Percentiles rank a stretch among this genome's conserved stretches.
These are phyloP conservation scores for Fraxinus sp. DNA, from an alignment of 305 asterid species.

Conservation along the genomic window DNA sequence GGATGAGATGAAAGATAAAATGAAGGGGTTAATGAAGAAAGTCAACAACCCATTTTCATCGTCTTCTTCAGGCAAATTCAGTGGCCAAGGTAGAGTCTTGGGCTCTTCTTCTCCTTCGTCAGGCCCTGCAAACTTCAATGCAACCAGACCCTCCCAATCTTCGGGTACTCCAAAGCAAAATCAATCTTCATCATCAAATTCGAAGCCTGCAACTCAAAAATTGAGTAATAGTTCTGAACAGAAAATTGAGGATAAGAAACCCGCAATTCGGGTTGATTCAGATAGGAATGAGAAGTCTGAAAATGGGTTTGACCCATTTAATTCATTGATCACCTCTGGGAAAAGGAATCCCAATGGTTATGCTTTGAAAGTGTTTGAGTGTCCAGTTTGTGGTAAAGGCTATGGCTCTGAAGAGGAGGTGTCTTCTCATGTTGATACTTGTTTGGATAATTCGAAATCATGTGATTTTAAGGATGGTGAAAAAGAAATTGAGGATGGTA, in stretches of 20 bases:
- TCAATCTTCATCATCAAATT: conserved; percentile 21
- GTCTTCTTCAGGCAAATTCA: conserved; percentile 72
- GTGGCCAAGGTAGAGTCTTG: conserved; percentile 85
- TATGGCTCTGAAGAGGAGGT: conserved; percentile 76
- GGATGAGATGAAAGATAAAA: conserved; percentile 84
- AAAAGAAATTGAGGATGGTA: conserved; percentile 31
- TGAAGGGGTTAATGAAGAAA: conserved; percentile 91
- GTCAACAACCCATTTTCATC: conserved; percentile 67
- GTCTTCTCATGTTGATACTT: conserved; percentile 64
- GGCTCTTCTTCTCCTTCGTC: conserved; percentile 60
- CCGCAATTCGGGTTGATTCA: conserved; percentile 27
- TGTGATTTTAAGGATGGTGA: conserved; percentile 11
- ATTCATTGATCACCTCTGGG: conserved; percentile 67
- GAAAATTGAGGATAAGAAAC: conserved; percentile 30
- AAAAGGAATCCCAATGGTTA: conserved; percentile 75
- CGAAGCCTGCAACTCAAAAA: conserved; percentile 43
- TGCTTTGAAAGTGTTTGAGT: conserved; percentile 66
- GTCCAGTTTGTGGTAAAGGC: conserved; percentile 75
- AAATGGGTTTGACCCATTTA: conserved; percentile 72
- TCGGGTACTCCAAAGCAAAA: conserved; percentile 18
- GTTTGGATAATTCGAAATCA: conserved; percentile 45
- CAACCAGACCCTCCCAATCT: conserved; percentile 11
- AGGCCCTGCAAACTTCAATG: conserved; percentile 27
- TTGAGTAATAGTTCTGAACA: conserved; percentile 29
- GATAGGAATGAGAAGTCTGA: conserved; percentile 26